phyloP scores from a whole-genome alignment of 2,329 filamentous ascomycete genomes.

The Ceratocystis destructans region DNA sequence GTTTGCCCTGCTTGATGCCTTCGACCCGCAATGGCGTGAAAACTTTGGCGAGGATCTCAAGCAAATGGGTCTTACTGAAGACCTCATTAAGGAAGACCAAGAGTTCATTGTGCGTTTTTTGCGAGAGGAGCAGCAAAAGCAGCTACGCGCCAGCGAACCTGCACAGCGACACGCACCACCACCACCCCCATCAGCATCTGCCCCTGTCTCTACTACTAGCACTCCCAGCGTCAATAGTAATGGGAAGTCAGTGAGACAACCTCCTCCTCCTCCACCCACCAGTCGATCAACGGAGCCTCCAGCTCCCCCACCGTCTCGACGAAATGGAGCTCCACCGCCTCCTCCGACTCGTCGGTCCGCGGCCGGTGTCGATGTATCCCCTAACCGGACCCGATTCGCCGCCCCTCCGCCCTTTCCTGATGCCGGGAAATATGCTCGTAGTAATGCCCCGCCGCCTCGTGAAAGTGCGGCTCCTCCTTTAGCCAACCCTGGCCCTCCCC shows the following conservation, averaged over 20 bases:
- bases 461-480: conserved; percentile 6
- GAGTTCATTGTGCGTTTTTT: conserved; percentile 55
- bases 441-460: conserved; percentile 27
- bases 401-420: conserved; percentile 81
- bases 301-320: conserved; percentile 23
- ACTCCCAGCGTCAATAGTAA: conserved; percentile 16
- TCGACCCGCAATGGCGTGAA: conserved; percentile 51
- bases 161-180: conserved; percentile 17
- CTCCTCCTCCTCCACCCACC: conserved; percentile 26
- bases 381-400: conserved; percentile 55
- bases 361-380: conserved; percentile 37
- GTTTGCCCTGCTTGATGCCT: conserved; percentile 48
- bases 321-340: conserved; percentile 39
- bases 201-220: conserved; percentile 21
- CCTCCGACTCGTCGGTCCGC: conserved; percentile 45
- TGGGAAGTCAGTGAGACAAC: conserved; percentile 23
- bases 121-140: conserved; percentile 40
- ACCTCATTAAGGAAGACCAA: conserved; percentile 54
- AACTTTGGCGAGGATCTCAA: conserved; percentile 51
- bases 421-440: conserved; percentile 71
- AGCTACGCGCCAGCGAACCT: conserved; percentile 20
- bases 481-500: conserved; percentile 17
- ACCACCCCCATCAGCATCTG: conserved; percentile 19
- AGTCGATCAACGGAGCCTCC: conserved; percentile 23
- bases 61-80: conserved; percentile 49